Evolutionary conservation across 495 filamentous ascomycete species (phyloP).

Genomic region (Pyrenula massariospora): DNA sequence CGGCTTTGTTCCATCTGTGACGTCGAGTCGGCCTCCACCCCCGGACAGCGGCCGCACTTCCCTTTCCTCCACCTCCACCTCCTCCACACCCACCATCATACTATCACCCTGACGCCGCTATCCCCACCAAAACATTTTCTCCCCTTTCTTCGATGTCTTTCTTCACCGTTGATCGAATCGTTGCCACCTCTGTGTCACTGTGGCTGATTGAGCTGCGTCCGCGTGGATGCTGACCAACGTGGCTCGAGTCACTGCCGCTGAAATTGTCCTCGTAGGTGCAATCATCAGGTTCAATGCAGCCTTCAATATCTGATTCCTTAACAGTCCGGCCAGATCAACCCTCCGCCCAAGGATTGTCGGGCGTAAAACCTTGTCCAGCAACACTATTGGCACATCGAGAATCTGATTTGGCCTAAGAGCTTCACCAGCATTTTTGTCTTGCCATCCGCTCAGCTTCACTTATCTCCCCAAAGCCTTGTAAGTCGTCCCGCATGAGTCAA

Average conservation of each 20-base stretch:
- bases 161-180: not conserved
- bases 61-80: not conserved
- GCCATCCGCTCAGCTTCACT: too few relatives aligned
- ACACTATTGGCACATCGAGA: too few relatives aligned
- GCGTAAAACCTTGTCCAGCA: too few relatives aligned
- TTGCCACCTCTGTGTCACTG: too few relatives aligned
- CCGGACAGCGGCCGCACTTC: not conserved
- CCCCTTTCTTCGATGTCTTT: not conserved
- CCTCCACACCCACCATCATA: not conserved
- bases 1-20: too few relatives aligned
- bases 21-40: not conserved
- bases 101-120: not conserved
- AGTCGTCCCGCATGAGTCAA: too few relatives aligned
- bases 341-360: too few relatives aligned
- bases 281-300: not conserved
- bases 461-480: too few relatives aligned
- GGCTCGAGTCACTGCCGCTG: not conserved
- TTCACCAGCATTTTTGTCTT: too few relatives aligned
- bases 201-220: not conserved
- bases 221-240: not conserved
- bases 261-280: not conserved
- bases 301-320: conserved; percentile 8
- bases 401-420: not conserved
- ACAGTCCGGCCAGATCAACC: conserved; percentile 6
- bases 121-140: not conserved